A percentile compares a stretch with the other conserved stretches of the same genome.
phyloP scores from a whole-genome alignment of 352 stramenopile species.

The Elongisporangium undulatum region DNA sequence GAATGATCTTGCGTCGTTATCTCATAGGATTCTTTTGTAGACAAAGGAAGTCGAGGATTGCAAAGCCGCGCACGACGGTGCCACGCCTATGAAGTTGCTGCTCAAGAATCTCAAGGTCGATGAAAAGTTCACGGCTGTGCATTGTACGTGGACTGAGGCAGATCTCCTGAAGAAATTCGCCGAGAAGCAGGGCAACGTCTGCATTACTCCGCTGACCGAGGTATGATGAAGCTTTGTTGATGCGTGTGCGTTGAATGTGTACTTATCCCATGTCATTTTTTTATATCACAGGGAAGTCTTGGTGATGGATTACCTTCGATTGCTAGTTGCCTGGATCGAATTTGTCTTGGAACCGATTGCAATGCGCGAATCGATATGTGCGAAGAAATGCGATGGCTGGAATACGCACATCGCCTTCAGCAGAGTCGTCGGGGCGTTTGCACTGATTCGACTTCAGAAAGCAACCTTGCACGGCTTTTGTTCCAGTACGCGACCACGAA shows the following conservation, averaged over 20 bases:
- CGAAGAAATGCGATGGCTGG: constrained; percentile 79
- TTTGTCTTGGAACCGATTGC: constrained; percentile 74
- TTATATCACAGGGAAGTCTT: constrained; percentile 39
- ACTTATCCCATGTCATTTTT: constrained; percentile 1
- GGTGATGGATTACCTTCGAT: constrained; percentile 69
- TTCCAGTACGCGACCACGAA: constrained; percentile 69
- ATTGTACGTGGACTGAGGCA: constrained; percentile 69
- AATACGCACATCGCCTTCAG: constrained; percentile 67
- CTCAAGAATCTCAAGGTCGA: constrained; percentile 64
- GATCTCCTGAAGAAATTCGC: constrained; percentile 54
- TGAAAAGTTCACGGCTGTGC: constrained; percentile 71
- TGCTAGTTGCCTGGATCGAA: constrained; percentile 52
- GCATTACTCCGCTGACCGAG: constrained; percentile 72
- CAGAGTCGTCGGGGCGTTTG: constrained; percentile 62
- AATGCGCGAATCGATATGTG: constrained; percentile 81
- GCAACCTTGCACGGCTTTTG: constrained; percentile 54
- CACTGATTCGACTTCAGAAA: constrained; percentile 44
- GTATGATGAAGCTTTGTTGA: constrained; percentile 8
- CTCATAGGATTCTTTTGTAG: constrained; percentile 9
- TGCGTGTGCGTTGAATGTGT: neutral
- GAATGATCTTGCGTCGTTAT: neutral
- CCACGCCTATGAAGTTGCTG: constrained; percentile 62
- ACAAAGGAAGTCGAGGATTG: constrained; percentile 76
- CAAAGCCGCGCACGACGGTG: constrained; percentile 44
- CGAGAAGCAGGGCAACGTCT: constrained; percentile 59